Evolutionary conservation across 768 basidiomycete genomes (phyloP), one percentile per base, ranked within the genome.

Genomic region (Serendipita indica): DNA sequence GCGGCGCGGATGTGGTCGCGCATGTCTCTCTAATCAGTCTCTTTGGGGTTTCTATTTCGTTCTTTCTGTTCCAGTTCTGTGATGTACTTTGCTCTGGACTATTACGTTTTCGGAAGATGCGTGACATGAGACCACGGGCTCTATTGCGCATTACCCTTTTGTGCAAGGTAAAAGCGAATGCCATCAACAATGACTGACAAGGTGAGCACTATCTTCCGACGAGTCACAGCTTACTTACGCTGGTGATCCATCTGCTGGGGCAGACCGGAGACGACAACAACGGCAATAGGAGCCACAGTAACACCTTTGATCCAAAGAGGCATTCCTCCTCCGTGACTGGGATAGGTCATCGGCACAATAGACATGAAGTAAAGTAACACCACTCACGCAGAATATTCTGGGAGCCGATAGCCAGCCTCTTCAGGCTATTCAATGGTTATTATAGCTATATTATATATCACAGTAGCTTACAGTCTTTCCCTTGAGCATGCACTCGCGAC

Each of bases 201-300:
- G 16, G 49, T 43, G 6, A 43, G 41, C 7, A 43, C 16, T n/a
- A n/a, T 4, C 16, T n/a, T n/a, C 41, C 7, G 49, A 14, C 20
- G n/a, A 22, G 49, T 27, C 30, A 27, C n/a, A n/a, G n/a, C n/a
- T n/a, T 54, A 54, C 49, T 54, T 16, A 54, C 49, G 66, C 3
- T 58, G 61, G 39, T 72, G 71, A 27, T 72, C 69, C 57, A 66
- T 64, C 18, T 68, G 66, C 60, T 68, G 64, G 39, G 57, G 60
- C 54, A 72, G 59, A 6, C 70, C 72, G 37, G 67, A 67, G 0
- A 72, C 71, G 12, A 70, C 70, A n/a, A 72, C 68, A 27, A 69
- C 71, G 0, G 68, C 71, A 1, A 72, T 65, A 3, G 59, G 59
- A 28, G 45, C 49, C 4, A 70, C 3, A 25, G 72, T 70, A n/a